Evolutionary conservation across 2,329 filamentous ascomycete genomes (phyloP).

Genomic region (Alternaria rosae): DNA sequence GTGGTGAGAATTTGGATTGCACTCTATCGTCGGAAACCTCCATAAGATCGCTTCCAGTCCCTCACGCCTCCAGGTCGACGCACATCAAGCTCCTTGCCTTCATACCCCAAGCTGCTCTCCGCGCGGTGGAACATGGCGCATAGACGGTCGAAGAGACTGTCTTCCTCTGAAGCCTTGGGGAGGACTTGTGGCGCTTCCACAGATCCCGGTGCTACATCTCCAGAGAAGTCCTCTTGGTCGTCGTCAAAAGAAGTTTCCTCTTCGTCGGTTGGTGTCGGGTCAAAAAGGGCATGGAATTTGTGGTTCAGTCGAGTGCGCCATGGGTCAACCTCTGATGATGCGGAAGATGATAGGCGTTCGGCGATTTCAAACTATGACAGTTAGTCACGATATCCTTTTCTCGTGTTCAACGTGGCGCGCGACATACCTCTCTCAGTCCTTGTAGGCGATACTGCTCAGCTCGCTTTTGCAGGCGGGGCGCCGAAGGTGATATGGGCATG

Average conservation of each 20-base stretch:
- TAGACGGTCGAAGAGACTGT: constrained; percentile 29
- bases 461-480: constrained; percentile 40
- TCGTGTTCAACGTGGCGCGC: not conserved
- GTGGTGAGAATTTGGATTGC: not conserved
- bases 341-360: constrained; percentile 34
- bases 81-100: constrained; percentile 45
- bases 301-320: constrained; percentile 28
- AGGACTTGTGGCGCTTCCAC: constrained; percentile 45
- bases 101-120: constrained; percentile 39
- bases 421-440: constrained; percentile 44
- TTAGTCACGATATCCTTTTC: constrained; percentile 14
- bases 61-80: constrained; percentile 41
- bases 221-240: constrained; percentile 38
- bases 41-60: constrained; percentile 37
- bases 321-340: constrained; percentile 22
- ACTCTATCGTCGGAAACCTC: constrained; percentile 18
- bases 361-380: constrained; percentile 42
- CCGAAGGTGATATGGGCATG: constrained; percentile 46
- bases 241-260: constrained; percentile 14
- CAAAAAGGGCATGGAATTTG: constrained; percentile 32
- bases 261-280: constrained; percentile 23
- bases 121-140: constrained; percentile 32
- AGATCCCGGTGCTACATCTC: constrained; percentile 46
- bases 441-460: constrained; percentile 44
- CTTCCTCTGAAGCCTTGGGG: constrained; percentile 29